Evolutionary conservation across 2,329 filamentous ascomycete species (phyloP).

Genomic region (Tolypocladium inflatum): DNA sequence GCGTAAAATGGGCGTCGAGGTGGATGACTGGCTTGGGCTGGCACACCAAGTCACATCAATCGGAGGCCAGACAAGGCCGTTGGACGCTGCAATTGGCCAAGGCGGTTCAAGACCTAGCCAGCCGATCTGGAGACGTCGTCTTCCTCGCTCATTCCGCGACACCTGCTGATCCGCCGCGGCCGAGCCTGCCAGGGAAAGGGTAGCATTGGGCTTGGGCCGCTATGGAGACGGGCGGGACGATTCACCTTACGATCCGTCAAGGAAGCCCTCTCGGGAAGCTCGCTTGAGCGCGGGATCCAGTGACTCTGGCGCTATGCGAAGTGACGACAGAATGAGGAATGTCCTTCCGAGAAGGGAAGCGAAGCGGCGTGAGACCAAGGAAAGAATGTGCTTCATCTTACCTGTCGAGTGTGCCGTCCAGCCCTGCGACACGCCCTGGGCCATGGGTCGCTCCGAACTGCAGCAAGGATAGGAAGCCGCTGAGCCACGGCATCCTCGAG

Average conservation of each 20-base stretch:
- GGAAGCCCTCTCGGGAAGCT: constrained; percentile 1
- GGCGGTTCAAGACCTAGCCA: constrained; percentile 8
- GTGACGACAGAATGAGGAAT: constrained; percentile 7
- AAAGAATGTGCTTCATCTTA: constrained; percentile 41
- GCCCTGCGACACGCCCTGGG: constrained; percentile 63
- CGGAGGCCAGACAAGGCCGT: constrained; percentile 27
- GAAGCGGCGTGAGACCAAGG: constrained; percentile 5
- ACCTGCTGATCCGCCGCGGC: background rate
- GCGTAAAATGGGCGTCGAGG: constrained; percentile 40
- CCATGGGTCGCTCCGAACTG: constrained; percentile 67
- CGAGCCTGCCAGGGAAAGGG: background rate
- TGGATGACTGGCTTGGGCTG: constrained; percentile 31
- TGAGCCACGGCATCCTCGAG: constrained; percentile 83
- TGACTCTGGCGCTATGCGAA: constrained; percentile 37
- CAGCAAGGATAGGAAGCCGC: constrained; percentile 62
- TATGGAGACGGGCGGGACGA: constrained; percentile 2
- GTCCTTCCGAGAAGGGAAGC: constrained; percentile 2
- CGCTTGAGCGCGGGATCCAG: constrained; percentile 21
- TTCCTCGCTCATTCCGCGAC: background rate
- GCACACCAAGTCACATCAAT: constrained; percentile 36
- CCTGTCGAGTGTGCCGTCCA: constrained; percentile 80
- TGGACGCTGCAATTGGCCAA: constrained; percentile 30
- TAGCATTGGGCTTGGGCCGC: constrained; percentile 4
- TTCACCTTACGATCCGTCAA: background rate
- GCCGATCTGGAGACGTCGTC: constrained; percentile 9